These are phyloP conservation scores for Leccinum rimulosum DNA, from an alignment of 768 basidiomycete species.

Conservation along the genomic window DNA sequence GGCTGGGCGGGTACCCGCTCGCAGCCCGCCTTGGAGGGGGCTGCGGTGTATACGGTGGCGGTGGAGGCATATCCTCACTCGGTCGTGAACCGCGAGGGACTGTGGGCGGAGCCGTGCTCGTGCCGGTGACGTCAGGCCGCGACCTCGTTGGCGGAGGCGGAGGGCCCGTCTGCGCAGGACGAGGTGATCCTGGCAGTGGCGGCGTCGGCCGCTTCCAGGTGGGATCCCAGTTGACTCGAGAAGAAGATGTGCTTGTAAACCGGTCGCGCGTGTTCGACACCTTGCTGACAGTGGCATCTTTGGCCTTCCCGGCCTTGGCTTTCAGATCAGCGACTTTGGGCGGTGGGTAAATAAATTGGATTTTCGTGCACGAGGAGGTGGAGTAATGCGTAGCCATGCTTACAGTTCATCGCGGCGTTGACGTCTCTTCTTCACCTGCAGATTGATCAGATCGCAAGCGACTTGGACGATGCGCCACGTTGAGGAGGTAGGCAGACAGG, in stretches of 20 bases:
- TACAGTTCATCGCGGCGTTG: conserved; percentile 27
- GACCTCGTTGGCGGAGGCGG: conserved; percentile 38
- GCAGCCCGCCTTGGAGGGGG: conserved; percentile 29
- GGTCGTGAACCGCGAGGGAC: conserved; percentile 16
- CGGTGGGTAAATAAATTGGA: conserved; percentile 1
- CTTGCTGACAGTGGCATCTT: conserved; percentile 52
- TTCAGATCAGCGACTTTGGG: conserved; percentile 61
- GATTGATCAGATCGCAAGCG: background rate
- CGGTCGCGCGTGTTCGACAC: conserved; percentile 55
- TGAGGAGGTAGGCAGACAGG: background rate
- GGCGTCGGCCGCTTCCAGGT: conserved; percentile 48
- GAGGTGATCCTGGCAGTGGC: conserved; percentile 16
- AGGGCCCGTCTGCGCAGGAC: conserved; percentile 9
- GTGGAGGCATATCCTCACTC: conserved; percentile 8
- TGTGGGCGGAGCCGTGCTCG: conserved; percentile 9
- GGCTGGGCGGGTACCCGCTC: conserved; percentile 24
- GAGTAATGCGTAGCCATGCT: conserved; percentile 10
- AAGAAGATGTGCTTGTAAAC: conserved; percentile 52
- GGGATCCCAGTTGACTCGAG: conserved; percentile 63
- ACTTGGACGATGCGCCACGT: background rate
- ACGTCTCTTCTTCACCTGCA: background rate
- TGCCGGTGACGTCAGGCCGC: conserved; percentile 10
- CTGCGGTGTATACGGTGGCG: conserved; percentile 15
- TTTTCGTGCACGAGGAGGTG: background rate
- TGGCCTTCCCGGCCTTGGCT: conserved; percentile 60